A percentile compares a stretch with the other conserved stretches of the same genome.
These are phyloP conservation scores for Leptodermis oblonga DNA, from an alignment of 257 asterid genomes.

Conservation along the genomic window DNA sequence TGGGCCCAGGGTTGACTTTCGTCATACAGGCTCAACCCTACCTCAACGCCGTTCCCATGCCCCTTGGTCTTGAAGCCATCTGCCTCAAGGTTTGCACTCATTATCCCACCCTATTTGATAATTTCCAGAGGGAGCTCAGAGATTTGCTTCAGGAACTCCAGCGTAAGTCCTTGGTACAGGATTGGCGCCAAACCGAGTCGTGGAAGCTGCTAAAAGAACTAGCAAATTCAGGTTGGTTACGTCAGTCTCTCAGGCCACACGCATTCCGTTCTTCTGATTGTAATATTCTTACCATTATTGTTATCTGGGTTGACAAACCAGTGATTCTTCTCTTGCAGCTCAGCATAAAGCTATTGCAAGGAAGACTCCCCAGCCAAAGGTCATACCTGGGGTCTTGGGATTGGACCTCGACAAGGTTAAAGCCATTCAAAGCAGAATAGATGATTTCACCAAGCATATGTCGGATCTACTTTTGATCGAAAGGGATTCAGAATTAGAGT, in stretches of 20 bases:
- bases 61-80: slow-evolving; percentile 71
- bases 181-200: slow-evolving; percentile 83
- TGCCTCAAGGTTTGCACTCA: slow-evolving; percentile 91
- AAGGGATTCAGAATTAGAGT: slow-evolving; percentile 88
- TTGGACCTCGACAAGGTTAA: slow-evolving; percentile 62
- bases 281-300: not conserved
- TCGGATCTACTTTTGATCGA: slow-evolving; percentile 74
- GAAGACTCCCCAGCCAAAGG: slow-evolving; percentile 47
- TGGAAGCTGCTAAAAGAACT: slow-evolving; percentile 88
- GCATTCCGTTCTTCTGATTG: not conserved
- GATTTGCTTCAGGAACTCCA: slow-evolving; percentile 70
- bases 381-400: slow-evolving; percentile 58
- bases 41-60: slow-evolving; percentile 85
- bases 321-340: slow-evolving; percentile 47
- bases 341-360: slow-evolving; percentile 92
- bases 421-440: slow-evolving; percentile 67
- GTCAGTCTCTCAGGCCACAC: not conserved
- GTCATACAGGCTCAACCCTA: slow-evolving; percentile 94
- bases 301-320: not conserved
- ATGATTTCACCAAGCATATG: slow-evolving; percentile 63
- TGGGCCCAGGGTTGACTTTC: slow-evolving; percentile 83
- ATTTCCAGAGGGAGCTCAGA: slow-evolving; percentile 93
- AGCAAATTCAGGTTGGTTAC: slow-evolving; percentile 61
- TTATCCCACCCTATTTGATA: slow-evolving; percentile 92
- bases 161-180: slow-evolving; percentile 38